Conservation (phyloP, 202 grass and related monocot species). For the Panicum virgatum region DNA sequence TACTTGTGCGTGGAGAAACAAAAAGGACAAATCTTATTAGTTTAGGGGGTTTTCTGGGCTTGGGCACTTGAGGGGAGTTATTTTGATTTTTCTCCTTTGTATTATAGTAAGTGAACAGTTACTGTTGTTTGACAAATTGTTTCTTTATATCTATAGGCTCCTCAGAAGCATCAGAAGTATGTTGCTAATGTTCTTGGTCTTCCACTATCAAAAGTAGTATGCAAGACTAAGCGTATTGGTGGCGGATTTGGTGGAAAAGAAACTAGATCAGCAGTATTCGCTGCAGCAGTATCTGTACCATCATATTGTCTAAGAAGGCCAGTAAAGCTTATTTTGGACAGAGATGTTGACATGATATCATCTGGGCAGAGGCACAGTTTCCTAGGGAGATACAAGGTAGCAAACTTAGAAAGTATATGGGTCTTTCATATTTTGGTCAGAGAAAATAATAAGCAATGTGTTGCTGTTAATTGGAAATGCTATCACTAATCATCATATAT, state of each 20-base stretch:
- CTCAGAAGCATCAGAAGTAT: constrained; percentile 73
- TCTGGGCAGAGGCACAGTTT: constrained; percentile 92
- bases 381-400: constrained; percentile 93
- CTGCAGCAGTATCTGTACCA: constrained; percentile 74
- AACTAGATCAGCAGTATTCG: constrained; percentile 76
- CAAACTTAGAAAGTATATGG: background rate
- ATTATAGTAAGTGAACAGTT: background rate
- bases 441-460: background rate
- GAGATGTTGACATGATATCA: constrained; percentile 90
- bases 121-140: constrained; percentile 21
- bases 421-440: background rate
- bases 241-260: constrained; percentile 99
- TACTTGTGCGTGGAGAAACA: too few relatives aligned
- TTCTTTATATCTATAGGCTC: constrained; percentile 58
- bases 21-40: too few relatives aligned
- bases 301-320: constrained; percentile 71
- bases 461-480: constrained; percentile 18
- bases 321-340: constrained; percentile 87
- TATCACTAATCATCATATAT: background rate
- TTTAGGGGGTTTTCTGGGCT: too few relatives aligned
- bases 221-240: constrained; percentile 94
- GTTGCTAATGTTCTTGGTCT: constrained; percentile 74
- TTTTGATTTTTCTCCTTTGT: background rate
- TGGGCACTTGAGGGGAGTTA: too few relatives aligned
- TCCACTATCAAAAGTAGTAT: constrained; percentile 89